Evolutionary conservation across 805 yeast genomes (phyloP).

Genomic region (Ogataea neopini): DNA sequence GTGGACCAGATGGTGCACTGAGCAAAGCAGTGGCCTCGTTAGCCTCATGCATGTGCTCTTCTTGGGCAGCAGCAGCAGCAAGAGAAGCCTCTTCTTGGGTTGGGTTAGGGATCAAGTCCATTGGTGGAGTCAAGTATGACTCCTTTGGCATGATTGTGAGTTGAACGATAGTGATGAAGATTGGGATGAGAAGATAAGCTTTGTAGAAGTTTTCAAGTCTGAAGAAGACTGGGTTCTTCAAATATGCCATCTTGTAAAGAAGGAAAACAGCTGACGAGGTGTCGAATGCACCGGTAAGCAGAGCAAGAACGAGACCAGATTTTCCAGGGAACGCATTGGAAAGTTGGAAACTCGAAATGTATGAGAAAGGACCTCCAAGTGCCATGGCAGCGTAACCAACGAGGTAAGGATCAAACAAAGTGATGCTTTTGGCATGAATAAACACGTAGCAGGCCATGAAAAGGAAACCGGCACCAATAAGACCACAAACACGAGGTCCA

Average conservation of each 20-base stretch:
- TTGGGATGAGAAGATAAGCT: constrained; percentile 49
- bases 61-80: constrained; percentile 32
- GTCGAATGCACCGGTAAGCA: constrained; percentile 60
- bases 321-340: constrained; percentile 56
- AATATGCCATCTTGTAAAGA: constrained; percentile 45
- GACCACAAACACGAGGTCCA: constrained; percentile 57
- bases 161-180: constrained; percentile 49
- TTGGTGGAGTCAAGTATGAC: constrained; percentile 47
- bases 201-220: constrained; percentile 46
- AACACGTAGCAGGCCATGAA: constrained; percentile 47
- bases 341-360: constrained; percentile 56
- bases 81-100: constrained; percentile 29
- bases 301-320: constrained; percentile 53
- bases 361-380: constrained; percentile 59
- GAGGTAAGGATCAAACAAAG: constrained; percentile 49
- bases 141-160: constrained; percentile 49
- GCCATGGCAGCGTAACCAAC: constrained; percentile 55
- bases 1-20: constrained; percentile 17
- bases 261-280: constrained; percentile 58
- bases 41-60: constrained; percentile 24
- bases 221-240: constrained; percentile 36
- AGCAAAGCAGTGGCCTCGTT: constrained; percentile 22
- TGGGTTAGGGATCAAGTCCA: constrained; percentile 35
- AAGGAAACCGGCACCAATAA: constrained; percentile 50
- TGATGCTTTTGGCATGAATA: constrained; percentile 38